phyloP scores from a whole-genome alignment of 2,329 filamentous ascomycete species.

The Thelonectria blattea region DNA sequence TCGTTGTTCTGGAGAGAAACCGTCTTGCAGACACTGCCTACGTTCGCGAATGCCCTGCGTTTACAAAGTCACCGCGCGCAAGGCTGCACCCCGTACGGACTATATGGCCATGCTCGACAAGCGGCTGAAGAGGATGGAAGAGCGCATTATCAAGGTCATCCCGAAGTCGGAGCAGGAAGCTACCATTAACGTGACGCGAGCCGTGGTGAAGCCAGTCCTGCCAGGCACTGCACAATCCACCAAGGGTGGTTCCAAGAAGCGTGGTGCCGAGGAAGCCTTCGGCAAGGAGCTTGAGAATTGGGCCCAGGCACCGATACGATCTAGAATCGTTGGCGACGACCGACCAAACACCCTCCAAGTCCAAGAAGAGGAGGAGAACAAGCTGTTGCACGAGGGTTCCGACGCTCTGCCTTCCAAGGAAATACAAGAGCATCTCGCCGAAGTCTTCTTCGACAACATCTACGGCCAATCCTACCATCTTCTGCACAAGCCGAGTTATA shows the following conservation, averaged over 20 bases:
- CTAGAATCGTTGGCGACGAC: constrained; percentile 52
- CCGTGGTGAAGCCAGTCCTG: constrained; percentile 81
- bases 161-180: constrained; percentile 82
- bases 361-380: constrained; percentile 75
- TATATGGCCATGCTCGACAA: constrained; percentile 99
- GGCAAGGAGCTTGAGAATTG: constrained; percentile 80
- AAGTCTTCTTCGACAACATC: constrained; percentile 94
- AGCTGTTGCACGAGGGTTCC: constrained; percentile 78
- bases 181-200: constrained; percentile 72
- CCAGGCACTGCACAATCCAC: constrained; percentile 56
- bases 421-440: constrained; percentile 89
- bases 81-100: constrained; percentile 91
- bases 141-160: constrained; percentile 93
- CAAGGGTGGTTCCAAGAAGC: constrained; percentile 71
- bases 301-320: constrained; percentile 66
- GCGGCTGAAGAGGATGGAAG: constrained; percentile 94
- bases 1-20: constrained; percentile 95
- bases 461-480: constrained; percentile 96
- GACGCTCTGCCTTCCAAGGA: constrained; percentile 85
- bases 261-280: constrained; percentile 87
- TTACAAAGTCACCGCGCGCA: constrained; percentile 95
- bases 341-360: constrained; percentile 59
- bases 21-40: constrained; percentile 94
- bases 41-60: constrained; percentile 93
- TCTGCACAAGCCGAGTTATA: constrained; percentile 96